Conservation (phyloP, 768 basidiomycete genomes). For the Coprinopsis marcescibilis region DNA sequence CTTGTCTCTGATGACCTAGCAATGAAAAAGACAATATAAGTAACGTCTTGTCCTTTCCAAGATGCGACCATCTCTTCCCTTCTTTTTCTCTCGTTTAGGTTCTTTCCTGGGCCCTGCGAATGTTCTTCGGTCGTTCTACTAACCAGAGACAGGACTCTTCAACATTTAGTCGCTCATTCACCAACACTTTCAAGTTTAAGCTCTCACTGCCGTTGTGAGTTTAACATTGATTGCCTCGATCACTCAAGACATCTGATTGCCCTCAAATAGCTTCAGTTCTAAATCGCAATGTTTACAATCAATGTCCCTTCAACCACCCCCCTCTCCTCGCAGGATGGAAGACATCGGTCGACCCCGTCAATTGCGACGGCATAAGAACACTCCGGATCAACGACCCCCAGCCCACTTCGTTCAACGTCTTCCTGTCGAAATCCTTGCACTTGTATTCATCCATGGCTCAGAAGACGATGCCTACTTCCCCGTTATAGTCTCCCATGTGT, state of each 20-base stretch:
- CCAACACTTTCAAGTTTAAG: slow-evolving; percentile 38
- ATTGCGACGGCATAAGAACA: slow-evolving; percentile 26
- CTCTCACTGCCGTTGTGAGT: slow-evolving; percentile 10
- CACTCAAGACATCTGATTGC: neutral
- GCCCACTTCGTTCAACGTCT: slow-evolving; percentile 51
- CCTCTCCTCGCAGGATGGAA: slow-evolving; percentile 12
- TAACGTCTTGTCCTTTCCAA: slow-evolving; percentile 10
- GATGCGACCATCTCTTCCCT: slow-evolving; percentile 1
- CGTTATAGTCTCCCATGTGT: slow-evolving; percentile 63
- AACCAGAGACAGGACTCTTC: slow-evolving; percentile 29
- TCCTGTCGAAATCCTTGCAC: slow-evolving; percentile 58
- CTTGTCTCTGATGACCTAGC: neutral
- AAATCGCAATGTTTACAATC: slow-evolving; percentile 14
- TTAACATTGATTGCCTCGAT: neutral
- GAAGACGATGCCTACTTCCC: slow-evolving; percentile 53
- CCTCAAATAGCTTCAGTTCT: neutral
- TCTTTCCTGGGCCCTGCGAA: slow-evolving; percentile 1
- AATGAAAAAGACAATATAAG: neutral
- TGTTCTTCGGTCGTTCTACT: slow-evolving; percentile 10
- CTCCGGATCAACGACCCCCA: slow-evolving; percentile 15
- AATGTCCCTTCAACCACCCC: slow-evolving; percentile 11
- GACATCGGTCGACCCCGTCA: slow-evolving; percentile 32
- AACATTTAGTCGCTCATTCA: slow-evolving; percentile 46
- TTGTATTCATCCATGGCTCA: slow-evolving; percentile 58
- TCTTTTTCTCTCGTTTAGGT: slow-evolving; percentile 5